Conservation (phyloP, 805 yeast species). For the Limtongia smithiae region DNA sequence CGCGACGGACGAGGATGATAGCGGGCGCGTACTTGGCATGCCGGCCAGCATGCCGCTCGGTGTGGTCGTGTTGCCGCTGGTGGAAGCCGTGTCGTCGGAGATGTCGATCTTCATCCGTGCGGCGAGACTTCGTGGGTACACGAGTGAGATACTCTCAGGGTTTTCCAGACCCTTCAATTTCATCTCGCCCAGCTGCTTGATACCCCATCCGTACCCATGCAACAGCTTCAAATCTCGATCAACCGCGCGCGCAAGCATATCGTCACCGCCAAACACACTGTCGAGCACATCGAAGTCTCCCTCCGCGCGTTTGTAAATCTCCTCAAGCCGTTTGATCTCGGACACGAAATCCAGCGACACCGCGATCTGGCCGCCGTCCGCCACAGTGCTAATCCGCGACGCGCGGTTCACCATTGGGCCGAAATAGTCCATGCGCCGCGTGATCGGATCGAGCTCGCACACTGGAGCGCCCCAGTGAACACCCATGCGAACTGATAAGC, state of each 20-base stretch:
- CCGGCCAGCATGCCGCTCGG: no score
- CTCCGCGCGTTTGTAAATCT: slow-evolving; percentile 39
- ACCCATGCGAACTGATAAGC: slow-evolving; percentile 96
- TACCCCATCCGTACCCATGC: slow-evolving; percentile 64
- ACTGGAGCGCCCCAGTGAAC: slow-evolving; percentile 98
- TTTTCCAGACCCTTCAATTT: slow-evolving; percentile 92
- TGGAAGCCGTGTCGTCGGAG: slow-evolving; percentile 2
- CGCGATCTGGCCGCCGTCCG: slow-evolving; percentile 97
- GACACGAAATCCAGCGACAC: slow-evolving; percentile 75
- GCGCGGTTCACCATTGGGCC: slow-evolving; percentile 99
- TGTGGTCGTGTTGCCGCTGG: no score
- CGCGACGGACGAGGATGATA: no score
- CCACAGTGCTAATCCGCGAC: slow-evolving; percentile 86
- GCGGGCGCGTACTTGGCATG: no score
- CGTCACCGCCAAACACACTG: slow-evolving; percentile 31
- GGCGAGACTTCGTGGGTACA: slow-evolving; percentile 64
- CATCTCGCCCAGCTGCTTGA: slow-evolving; percentile 73
- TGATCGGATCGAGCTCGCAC: slow-evolving; percentile 89
- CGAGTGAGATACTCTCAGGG: slow-evolving; percentile 78
- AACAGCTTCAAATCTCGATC: slow-evolving; percentile 64
- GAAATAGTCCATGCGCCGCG: slow-evolving; percentile 96
- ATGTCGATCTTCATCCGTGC: slow-evolving; percentile 49
- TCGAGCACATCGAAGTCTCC: slow-evolving; percentile 34
- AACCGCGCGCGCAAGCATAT: slow-evolving; percentile 51
- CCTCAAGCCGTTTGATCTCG: slow-evolving; percentile 60